Base-by-base conservation (phyloP, 78 protist species). In the Dictyostelium citrinum region DNA sequence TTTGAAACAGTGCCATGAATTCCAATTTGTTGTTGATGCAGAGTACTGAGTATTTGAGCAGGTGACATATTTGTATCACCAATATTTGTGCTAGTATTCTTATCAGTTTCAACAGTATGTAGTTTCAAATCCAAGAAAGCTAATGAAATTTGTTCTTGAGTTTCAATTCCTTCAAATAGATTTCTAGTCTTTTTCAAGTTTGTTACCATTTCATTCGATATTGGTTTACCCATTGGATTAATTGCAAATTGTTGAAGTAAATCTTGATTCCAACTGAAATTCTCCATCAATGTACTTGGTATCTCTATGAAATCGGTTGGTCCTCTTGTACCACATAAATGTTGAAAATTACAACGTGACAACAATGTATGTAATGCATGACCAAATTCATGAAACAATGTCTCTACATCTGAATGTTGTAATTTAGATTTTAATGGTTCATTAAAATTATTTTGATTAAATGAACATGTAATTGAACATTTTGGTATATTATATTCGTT, bases 271-370 rank as follows among this genome's bases (percentile, higher is more conserved):
- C 90, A 55, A 10, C 77, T 10, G 8, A 93, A 79, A 22, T 79
- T 17, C 45, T 93, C 96, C 85, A 93, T 81, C 2, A 93, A 81
- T n/a, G 96, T 85, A 58, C 91, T 81, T 14, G 96, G 96, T 29
- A 86, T 83, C 49, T 93, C 96, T 3, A 77, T 82, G 67, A 93
- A 93, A 80, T 93, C 96, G 3, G 55, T 46, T 31, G 96, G 91
- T 1, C 90, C 84, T 35, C 96, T 37, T 5, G 96, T 93, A 14
- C 96, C 96, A 58, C 90, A 70, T 10, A 91, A 70, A 72, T 91
- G 90, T 68, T 91, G 91, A 77, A 81, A 79, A 68, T 81, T 76
- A 41, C 68, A 12, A 55, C 95, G 31, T 7, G 86, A 55, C 22
- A 91, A n/a, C 3, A 91, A 20, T 0, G 78, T 60, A 31, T 83